Evolutionary conservation across 2,329 filamentous ascomycete species (phyloP), one percentile per base, ranked within the genome.

Genomic region (Fonsecaea multimorphosa): DNA sequence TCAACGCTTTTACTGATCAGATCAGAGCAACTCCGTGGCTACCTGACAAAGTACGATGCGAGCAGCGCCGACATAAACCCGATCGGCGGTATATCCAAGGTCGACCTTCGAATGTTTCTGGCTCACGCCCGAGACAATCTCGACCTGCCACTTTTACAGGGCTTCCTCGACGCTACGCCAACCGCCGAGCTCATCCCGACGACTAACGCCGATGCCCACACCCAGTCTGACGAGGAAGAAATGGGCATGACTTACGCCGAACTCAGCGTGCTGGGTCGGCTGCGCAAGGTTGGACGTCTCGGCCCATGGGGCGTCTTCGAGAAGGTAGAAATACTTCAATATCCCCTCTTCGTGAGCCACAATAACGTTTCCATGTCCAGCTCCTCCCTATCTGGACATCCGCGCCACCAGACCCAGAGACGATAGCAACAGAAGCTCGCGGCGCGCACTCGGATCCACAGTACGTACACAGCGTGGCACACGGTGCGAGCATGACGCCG

Each of bases 21-120:
- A 27, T 24, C 19, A 49, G 86, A 29, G 78, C 83, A 31, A 83
- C 82, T 12, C 76, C 71, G 73, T 72, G 81, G 83, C 22, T 88
- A 91, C 74, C 79, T 90, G 24, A 91, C 89, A n/a, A 91, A 91
- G 76, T 91, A 91, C 73, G 89, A 91, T 70, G 81, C 80, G 61
- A 81, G 77, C 6, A 83, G 80, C 7, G 84, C 81, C 1, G 84
- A 87, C 69, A 81, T 89, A 74, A 87, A 89, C 71, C 88, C 88
- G 2, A 88, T 90, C 58, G 78, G 82, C 27, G 77, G 77, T 11
- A 85, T 88, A 63, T 83, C 80, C 64, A 92, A 92, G 76, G 86
- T 82, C 1, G 90, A 93, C 71, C 79, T 92, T 1, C 91, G 90
- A 75, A 78, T 83, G 9, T 92, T 93, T 78, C 90, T 92, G 65